Conservation (phyloP, 1,284 basidiomycete genomes). For the Gymnopus androsaceus region DNA sequence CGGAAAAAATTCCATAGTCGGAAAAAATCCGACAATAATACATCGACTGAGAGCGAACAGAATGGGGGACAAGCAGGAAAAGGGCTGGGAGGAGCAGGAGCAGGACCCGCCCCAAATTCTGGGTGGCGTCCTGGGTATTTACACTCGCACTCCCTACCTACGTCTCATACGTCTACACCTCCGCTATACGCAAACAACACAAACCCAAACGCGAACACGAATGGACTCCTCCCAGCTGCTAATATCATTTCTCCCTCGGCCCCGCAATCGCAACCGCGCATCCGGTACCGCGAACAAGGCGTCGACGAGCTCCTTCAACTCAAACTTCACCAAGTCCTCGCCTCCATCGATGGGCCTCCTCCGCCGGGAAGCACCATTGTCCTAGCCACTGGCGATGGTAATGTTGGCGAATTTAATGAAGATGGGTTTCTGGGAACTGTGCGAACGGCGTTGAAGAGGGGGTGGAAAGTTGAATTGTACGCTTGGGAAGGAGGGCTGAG, state of each 20-base stretch:
- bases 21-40: constrained; percentile 33
- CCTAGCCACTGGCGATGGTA: constrained; percentile 87
- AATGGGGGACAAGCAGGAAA: constrained; percentile 21
- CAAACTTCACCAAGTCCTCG: constrained; percentile 82
- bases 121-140: not conserved
- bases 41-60: constrained; percentile 36
- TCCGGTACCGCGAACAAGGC: constrained; percentile 77
- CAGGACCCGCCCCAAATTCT: constrained; percentile 9
- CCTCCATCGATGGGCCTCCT: constrained; percentile 62
- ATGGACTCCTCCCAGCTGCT: constrained; percentile 11
- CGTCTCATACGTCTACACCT: constrained; percentile 10
- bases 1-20: constrained; percentile 32
- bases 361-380: constrained; percentile 74
- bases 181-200: not conserved
- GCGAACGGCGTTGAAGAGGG: constrained; percentile 76
- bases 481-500: constrained; percentile 83
- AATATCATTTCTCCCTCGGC: constrained; percentile 11
- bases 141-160: constrained; percentile 13
- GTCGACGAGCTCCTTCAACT: constrained; percentile 88
- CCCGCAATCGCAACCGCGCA: constrained; percentile 26
- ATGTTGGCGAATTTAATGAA: constrained; percentile 85
- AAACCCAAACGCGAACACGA: not conserved
- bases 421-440: constrained; percentile 87
- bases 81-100: constrained; percentile 28
- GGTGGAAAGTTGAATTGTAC: constrained; percentile 87